A percentile compares a stretch with the other conserved stretches of the same genome.
These are phyloP conservation scores for Epichloe gansuensis DNA, from an alignment of 2,329 filamentous ascomycete genomes.

Conservation along the genomic window DNA sequence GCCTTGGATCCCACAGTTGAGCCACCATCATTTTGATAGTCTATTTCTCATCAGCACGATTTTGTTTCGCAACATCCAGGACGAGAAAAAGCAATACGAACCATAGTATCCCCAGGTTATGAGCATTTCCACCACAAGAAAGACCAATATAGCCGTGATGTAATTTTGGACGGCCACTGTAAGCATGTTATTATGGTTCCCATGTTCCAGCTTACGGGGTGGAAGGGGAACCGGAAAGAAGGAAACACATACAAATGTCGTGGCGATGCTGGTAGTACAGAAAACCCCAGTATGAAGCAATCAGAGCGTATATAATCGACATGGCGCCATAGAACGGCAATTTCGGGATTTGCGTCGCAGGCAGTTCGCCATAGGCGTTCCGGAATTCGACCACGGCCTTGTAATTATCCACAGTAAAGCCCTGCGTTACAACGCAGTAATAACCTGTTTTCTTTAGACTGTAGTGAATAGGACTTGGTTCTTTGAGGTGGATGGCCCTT, in stretches of 20 bases:
- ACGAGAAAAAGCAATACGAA: constrained; percentile 24
- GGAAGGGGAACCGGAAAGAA: neutral
- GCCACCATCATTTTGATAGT: constrained; percentile 85
- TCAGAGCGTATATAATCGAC: constrained; percentile 82
- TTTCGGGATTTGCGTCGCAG: constrained; percentile 91
- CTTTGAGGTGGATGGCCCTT: constrained; percentile 68
- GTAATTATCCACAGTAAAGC: constrained; percentile 57
- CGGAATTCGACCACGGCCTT: constrained; percentile 77
- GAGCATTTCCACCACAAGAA: constrained; percentile 89
- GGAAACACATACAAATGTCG: constrained; percentile 57
- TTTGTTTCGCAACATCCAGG: neutral
- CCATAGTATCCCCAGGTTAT: constrained; percentile 98
- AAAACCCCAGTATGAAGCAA: constrained; percentile 78
- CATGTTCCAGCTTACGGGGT: constrained; percentile 4
- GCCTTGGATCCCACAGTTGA: constrained; percentile 72
- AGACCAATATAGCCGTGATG: constrained; percentile 91
- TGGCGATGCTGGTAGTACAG: constrained; percentile 87
- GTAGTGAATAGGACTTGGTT: constrained; percentile 65
- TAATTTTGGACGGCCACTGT: constrained; percentile 93
- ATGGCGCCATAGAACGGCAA: constrained; percentile 93
- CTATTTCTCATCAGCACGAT: constrained; percentile 33
- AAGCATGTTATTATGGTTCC: neutral
- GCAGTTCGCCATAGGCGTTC: constrained; percentile 91
- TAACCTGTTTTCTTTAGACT: constrained; percentile 82
- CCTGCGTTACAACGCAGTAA: constrained; percentile 78